Conservation (phyloP, 2,329 filamentous ascomycete species). For the Xylaria sp. region DNA sequence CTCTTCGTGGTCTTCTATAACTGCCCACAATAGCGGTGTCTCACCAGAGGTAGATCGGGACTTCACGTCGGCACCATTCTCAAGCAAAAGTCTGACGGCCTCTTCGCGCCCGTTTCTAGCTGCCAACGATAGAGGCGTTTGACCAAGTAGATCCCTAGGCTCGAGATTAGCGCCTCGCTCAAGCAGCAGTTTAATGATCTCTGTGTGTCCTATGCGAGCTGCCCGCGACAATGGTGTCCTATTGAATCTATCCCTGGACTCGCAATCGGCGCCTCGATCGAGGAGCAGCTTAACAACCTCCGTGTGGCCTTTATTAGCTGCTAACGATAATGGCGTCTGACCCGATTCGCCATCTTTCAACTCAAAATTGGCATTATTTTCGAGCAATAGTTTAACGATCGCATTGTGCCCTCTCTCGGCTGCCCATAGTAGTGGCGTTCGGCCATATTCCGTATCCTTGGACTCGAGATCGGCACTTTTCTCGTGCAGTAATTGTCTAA, state of each 20-base stretch:
- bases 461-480: neutral
- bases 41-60: neutral
- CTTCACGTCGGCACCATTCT: conserved; percentile 4
- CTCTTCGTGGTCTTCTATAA: neutral
- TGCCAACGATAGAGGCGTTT: neutral
- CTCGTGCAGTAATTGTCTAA: conserved; percentile 8
- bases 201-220: neutral
- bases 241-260: neutral
- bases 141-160: neutral
- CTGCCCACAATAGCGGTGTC: neutral
- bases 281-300: neutral
- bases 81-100: conserved; percentile 10
- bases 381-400: conserved; percentile 3
- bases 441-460: neutral
- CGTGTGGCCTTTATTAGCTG: neutral
- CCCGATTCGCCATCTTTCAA: neutral
- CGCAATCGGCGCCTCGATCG: neutral
- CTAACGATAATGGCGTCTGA: neutral
- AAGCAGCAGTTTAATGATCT: conserved; percentile 1
- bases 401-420: neutral
- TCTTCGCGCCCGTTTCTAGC: neutral
- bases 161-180: neutral
- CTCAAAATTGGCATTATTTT: neutral
- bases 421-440: neutral
- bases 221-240: neutral